Evolutionary conservation across 177 flowering plant genomes (phyloP), one percentile per base, ranked within the genome.

Genomic region (Vitis hybrid): DNA sequence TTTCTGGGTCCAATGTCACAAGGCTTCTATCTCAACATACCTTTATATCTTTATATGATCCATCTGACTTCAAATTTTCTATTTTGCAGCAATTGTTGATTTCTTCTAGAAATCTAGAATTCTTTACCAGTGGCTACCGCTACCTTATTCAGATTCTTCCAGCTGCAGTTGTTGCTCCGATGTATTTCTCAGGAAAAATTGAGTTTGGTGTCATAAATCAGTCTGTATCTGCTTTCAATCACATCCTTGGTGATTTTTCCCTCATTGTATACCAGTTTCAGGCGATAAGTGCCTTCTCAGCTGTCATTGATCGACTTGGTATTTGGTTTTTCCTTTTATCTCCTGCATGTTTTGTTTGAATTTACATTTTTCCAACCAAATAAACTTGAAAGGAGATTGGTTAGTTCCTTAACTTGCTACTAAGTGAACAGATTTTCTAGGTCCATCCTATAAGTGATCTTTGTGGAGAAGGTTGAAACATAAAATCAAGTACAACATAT

Each of bases 191-290:
- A 3, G 99, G 98, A 50, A 91, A 95, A 86, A 90, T 95, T 81
- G 99, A 95, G 72, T 95, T 95, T 86, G 99, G 98, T 64, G 99
- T 95, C 72, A 92, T 94, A 67, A 95, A 91, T 77, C 98, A 95
- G 80, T 95, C 98, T 66, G 97, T 92, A 59, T 94, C 99, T 68
- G 99, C 99, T 62, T 94, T 94, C 72, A 95, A 93, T 77, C 98
- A 94, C 73, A 91, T 93, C 63, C 97, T 94, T 71, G 94, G 97
- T 67, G 98, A 94, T 76, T 85, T 94, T 76, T 92, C 98, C 21
- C 93, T 95, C 64, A 87, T 95, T 71, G 91, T 93, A 7, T 91
- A 85, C 80, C 99, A 93, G 75, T 91, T 95, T 78, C 97, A 95
- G 80, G 86, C 98, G 52, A 87, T 95, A 81, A 95, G 97, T 84